Conservation (phyloP, 768 basidiomycete genomes). For the Boletales sp. region DNA sequence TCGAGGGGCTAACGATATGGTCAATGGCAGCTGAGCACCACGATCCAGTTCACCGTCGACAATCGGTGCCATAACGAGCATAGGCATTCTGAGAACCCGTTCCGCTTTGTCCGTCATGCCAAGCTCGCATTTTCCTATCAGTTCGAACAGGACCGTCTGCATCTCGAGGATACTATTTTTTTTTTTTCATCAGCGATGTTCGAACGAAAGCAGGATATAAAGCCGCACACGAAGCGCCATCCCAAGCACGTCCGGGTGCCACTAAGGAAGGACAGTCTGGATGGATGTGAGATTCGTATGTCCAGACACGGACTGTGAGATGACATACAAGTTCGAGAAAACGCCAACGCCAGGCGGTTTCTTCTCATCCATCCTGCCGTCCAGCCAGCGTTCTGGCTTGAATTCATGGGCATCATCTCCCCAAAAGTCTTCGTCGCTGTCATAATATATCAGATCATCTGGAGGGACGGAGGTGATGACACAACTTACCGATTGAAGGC, state of each 20-base stretch:
- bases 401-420: conserved; percentile 25
- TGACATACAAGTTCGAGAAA: conserved; percentile 9
- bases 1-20: conserved; percentile 9
- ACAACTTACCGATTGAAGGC: conserved; percentile 50
- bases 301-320: background rate
- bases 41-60: conserved; percentile 14
- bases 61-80: conserved; percentile 32
- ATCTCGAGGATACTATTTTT: conserved; percentile 40
- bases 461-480: background rate
- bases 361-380: background rate
- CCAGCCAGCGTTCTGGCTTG: conserved; percentile 12
- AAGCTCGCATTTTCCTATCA: conserved; percentile 54
- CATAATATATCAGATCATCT: background rate
- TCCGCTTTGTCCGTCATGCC: conserved; percentile 26
- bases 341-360: conserved; percentile 12
- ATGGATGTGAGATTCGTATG: too few species aligned
- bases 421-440: conserved; percentile 20
- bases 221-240: conserved; percentile 27
- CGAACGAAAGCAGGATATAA: background rate
- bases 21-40: background rate
- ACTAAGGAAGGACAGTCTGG: conserved; percentile 17
- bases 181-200: too few species aligned
- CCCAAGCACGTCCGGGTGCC: conserved; percentile 20
- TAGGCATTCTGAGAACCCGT: conserved; percentile 27
- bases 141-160: conserved; percentile 52